These are phyloP conservation scores for Ettlia oleoabundans DNA, from an alignment of 139 green algal species.

Conservation along the genomic window DNA sequence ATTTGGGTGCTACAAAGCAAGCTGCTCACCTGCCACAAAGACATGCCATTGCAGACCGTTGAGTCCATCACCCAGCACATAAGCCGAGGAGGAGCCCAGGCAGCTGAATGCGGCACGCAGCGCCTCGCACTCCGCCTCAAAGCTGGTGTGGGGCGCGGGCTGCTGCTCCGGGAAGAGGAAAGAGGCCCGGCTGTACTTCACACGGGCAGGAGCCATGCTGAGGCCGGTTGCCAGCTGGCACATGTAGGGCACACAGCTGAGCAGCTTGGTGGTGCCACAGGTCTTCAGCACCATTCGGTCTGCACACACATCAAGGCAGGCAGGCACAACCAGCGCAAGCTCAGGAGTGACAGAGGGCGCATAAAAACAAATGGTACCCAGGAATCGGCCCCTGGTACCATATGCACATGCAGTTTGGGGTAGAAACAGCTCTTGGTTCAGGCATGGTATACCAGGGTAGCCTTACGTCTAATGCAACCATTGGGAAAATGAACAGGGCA, in stretches of 20 bases:
- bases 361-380: too few relatives aligned
- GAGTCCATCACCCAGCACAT: constrained; percentile 85
- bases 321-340: too few relatives aligned
- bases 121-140: constrained; percentile 69
- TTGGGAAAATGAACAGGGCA: too few relatives aligned
- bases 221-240: constrained; percentile 74
- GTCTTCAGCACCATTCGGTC: constrained; percentile 94
- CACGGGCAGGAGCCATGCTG: constrained; percentile 62
- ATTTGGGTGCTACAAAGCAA: too few relatives aligned
- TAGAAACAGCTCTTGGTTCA: too few relatives aligned
- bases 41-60: constrained; percentile 95
- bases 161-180: constrained; percentile 96
- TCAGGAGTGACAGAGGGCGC: background rate
- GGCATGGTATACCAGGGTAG: too few relatives aligned
- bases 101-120: constrained; percentile 77
- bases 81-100: constrained; percentile 74
- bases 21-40: constrained; percentile 73
- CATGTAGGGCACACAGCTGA: constrained; percentile 81
- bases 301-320: background rate
- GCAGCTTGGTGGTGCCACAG: constrained; percentile 95
- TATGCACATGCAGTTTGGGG: too few relatives aligned
- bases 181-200: constrained; percentile 90
- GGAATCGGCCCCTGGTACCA: too few relatives aligned
- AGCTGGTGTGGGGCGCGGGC: constrained; percentile 47
- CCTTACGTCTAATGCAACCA: too few relatives aligned